Conservation (phyloP, 768 basidiomycete species). For the Trametes cingulata region DNA sequence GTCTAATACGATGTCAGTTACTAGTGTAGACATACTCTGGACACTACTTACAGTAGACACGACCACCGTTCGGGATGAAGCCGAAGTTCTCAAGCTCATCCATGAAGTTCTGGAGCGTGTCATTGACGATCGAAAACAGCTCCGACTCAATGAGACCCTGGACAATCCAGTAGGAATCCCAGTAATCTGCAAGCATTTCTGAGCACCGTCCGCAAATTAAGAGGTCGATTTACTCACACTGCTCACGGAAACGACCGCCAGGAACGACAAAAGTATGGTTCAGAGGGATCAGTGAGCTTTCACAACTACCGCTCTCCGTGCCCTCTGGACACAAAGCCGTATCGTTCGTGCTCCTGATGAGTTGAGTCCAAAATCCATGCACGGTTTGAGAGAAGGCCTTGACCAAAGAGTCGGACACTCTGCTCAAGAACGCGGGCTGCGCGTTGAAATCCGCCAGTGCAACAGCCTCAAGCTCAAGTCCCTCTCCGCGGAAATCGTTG, state of each 20-base stretch:
- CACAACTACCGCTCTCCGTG: constrained; percentile 53
- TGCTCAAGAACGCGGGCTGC: constrained; percentile 66
- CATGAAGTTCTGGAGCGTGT: constrained; percentile 91
- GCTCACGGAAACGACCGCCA: constrained; percentile 83
- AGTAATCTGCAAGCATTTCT: constrained; percentile 41
- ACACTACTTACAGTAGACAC: constrained; percentile 73
- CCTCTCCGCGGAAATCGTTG: constrained; percentile 79
- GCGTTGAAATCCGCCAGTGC: constrained; percentile 60
- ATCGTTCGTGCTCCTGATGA: constrained; percentile 74
- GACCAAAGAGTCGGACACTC: constrained; percentile 68
- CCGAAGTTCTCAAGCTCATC: constrained; percentile 83
- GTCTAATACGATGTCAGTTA: constrained; percentile 45
- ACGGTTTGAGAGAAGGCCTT: constrained; percentile 78
- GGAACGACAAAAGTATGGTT: constrained; percentile 93
- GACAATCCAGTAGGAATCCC: constrained; percentile 84
- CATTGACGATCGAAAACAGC: constrained; percentile 70
- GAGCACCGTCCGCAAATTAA: background rate
- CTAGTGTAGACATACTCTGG: too few relatives aligned
- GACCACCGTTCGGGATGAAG: constrained; percentile 93
- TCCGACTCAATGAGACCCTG: constrained; percentile 85
- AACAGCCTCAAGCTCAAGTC: constrained; percentile 73
- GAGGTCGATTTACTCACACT: constrained; percentile 53
- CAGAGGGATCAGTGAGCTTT: constrained; percentile 84
- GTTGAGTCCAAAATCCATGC: constrained; percentile 80
- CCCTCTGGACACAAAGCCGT: constrained; percentile 60